Base-by-base conservation (phyloP, 2,329 filamentous ascomycete genomes). In the Colletotrichum sp. region DNA sequence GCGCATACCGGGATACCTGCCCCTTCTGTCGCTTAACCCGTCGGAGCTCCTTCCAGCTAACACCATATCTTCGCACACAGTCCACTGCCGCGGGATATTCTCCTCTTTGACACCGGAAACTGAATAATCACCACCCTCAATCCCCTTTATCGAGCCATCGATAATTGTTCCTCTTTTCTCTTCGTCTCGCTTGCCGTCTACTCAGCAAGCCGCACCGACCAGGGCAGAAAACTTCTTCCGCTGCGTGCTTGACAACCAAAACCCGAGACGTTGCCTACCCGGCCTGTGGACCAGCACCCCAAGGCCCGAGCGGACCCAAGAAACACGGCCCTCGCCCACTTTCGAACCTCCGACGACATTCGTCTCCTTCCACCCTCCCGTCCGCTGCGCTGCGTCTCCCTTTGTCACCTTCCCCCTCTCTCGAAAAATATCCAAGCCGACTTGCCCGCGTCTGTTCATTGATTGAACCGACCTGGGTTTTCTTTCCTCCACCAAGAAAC, bases 281-380 rank as follows among this genome's bases (percentile, higher is more conserved):
- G 49, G 76, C 70, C 70, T 78, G 76, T 77, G 39, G 71, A 76
- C 77, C 63, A 67, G 76, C 69, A 28, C 15, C 36, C 63, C 76
- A 78, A 66, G 77, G 77, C 73, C 77, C 76, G 77, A 78, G 76
- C 77, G 76, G 69, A 76, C 70, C 73, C 68, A 78, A 49, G 71
- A 59, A 77, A 69, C 72, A 78, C 72, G 68, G 66, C 70, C 73
- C 76, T 75, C 69, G 49, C 72, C 73, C 76, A 76, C 76, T 68
- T 72, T 66, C 59, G 49, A 69, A 65, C 71, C 75, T 75, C 75
- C 75, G 71, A 75, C 74, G 74, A 76, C 75, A 74, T 49, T 69
- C 68, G 67, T 72, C 74, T 57, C 65, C 66, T 69, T 65, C 66
- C 62, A 66, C 67, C 70, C 70, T 77, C 28, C 49, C 67, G 52